These are phyloP conservation scores for bread wheat (Triticum aestivum) DNA, from an alignment of 176 grass and related monocot genomes.

Conservation along the genomic window DNA sequence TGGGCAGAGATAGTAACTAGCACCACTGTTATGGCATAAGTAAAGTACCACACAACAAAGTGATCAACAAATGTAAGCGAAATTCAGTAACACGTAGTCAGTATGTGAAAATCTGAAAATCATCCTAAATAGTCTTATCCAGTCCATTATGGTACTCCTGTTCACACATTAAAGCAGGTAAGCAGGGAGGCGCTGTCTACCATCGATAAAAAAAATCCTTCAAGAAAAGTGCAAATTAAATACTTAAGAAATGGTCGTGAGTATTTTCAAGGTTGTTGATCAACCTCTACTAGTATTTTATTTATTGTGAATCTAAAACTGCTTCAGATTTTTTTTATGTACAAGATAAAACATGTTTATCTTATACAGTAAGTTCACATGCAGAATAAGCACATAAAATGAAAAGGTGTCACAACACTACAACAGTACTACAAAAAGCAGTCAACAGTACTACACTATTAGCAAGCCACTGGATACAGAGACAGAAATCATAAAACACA, in stretches of 20 bases:
- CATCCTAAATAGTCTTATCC: slow-evolving; percentile 7
- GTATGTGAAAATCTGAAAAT: background rate
- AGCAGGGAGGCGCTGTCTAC: background rate
- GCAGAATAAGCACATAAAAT: background rate
- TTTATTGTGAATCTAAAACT: background rate
- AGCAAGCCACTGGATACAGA: background rate
- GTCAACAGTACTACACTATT: background rate
- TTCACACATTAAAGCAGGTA: background rate
- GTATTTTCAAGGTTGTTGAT: background rate
- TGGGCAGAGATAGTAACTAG: slow-evolving; percentile 8
- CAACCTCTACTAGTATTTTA: background rate
- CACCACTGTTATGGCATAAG: background rate
- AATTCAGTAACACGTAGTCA: background rate
- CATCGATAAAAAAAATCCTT: background rate
- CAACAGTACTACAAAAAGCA: slow-evolving; percentile 3
- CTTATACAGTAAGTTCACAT: background rate
- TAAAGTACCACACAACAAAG: background rate
- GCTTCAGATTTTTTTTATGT: background rate
- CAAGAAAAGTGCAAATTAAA: background rate
- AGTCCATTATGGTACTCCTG: background rate
- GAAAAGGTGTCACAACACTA: background rate
- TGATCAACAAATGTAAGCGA: background rate
- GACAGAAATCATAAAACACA: slow-evolving; percentile 1
- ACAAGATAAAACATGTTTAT: slow-evolving; percentile 6
- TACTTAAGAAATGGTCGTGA: background rate